These are phyloP conservation scores for Epichloe gansuensis DNA, from an alignment of 2,329 filamentous ascomycete genomes.

Conservation along the genomic window DNA sequence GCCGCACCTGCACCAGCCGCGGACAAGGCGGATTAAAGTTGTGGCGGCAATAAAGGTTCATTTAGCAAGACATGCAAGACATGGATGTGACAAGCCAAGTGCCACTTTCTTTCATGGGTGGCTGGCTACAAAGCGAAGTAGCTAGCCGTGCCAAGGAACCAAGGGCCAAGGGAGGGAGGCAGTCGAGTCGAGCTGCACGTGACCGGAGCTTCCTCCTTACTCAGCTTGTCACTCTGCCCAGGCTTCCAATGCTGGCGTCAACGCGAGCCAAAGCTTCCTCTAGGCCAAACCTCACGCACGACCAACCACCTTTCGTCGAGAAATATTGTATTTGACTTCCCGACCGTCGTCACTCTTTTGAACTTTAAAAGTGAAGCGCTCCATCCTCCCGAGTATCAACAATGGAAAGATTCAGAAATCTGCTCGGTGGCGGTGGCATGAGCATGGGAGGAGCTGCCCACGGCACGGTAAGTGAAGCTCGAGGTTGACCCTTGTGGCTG, in stretches of 20 bases:
- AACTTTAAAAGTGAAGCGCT: not conserved
- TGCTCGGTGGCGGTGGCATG: constrained; percentile 69
- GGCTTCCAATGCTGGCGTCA: constrained; percentile 8
- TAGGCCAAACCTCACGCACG: not conserved
- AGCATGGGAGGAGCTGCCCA: constrained; percentile 37
- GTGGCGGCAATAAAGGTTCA: constrained; percentile 11
- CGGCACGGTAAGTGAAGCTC: constrained; percentile 23
- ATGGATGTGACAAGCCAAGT: not conserved
- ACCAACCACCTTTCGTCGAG: not conserved
- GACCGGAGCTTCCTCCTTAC: constrained; percentile 8
- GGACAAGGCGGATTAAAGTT: constrained; percentile 18
- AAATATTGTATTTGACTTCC: not conserved
- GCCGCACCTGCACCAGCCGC: not conserved
- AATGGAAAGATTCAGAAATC: constrained; percentile 88
- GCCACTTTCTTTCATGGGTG: not conserved
- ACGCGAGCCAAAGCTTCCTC: constrained; percentile 3
- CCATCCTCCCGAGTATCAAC: constrained; percentile 12
- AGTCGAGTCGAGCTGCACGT: constrained; percentile 6
- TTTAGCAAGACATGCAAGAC: not conserved
- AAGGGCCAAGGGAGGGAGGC: not conserved
- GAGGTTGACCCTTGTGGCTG: not conserved
- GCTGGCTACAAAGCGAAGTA: not conserved
- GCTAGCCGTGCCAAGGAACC: not conserved
- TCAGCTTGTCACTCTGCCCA: constrained; percentile 7
- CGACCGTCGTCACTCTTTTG: not conserved